Base-by-base conservation (phyloP, 495 filamentous ascomycete genomes). In the Aspergillus asperescens region DNA sequence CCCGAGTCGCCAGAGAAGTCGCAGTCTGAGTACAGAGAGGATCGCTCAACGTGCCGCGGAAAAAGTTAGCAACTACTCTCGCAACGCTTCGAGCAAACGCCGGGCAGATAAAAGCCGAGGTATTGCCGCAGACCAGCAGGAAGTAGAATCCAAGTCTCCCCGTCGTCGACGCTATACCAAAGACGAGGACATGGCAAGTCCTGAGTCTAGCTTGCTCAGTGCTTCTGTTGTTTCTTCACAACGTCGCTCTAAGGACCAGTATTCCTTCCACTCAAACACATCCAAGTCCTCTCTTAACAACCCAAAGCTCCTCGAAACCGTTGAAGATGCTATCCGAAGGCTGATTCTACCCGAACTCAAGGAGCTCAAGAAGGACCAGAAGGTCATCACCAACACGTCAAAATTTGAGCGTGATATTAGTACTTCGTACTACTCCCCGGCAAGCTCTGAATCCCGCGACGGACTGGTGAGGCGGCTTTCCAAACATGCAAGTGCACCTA, bases 281-380 rank as follows among this genome's bases (percentile, higher is more conserved):
- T 93, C 89, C 20, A 88, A 83, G 48, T 89, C 90, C 6, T 93
- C 89, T 0, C 85, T 95, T 68, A 96, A 94, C 69, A 96, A 98
- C 63, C 92, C 92, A 0, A 94, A 88, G 56, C 70, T 98, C n/a
- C 79, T 97, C 5, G 89, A 94, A 64, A 91, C 90, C 0, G 92
- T 98, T 7, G 92, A 97, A 68, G 92, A 96, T 72, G 90, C 93
- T 18, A 97, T 98, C 57, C 85, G 88, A 43, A 81, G 91, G 38
- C 73, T 97, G 42, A 95, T 97, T 43, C 70, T 97, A 1, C 94
- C 93, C 0, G 92, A 98, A 64, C 76, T 98, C 40, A 89, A 89
- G 47, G 88, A 88, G 25, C 75, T 97, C 39, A 96, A 95, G 69
- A 82, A 88, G 61, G 89, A 95, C 60, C 88, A 94, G 63, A 89